These are phyloP conservation scores for Cladosporium sp. DNA, from an alignment of 2,329 filamentous ascomycete species.

Conservation along the genomic window DNA sequence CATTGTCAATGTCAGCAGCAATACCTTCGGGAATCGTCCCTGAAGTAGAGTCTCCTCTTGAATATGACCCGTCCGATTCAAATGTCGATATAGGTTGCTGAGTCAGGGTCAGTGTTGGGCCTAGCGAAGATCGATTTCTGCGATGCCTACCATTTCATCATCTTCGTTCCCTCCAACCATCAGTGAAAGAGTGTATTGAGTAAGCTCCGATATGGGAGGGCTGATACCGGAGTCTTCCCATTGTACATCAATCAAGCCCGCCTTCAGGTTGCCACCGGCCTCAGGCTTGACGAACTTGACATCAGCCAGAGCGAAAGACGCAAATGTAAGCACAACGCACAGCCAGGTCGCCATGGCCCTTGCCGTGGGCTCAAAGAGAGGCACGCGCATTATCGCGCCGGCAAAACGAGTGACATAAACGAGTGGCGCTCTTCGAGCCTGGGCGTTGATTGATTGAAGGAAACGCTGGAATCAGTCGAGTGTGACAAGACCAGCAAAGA, in stretches of 20 bases:
- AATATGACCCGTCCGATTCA: neutral
- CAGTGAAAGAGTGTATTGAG: slow-evolving; percentile 55
- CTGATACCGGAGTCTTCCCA: slow-evolving; percentile 54
- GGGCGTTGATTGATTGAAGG: no score
- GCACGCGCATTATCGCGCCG: neutral
- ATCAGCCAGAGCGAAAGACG: slow-evolving; percentile 46
- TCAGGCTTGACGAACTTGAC: slow-evolving; percentile 52
- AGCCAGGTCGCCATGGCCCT: neutral
- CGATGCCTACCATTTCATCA: slow-evolving; percentile 4
- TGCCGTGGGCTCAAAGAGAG: neutral
- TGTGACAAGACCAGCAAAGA: no score
- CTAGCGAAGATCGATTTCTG: neutral
- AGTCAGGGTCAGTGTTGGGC: neutral
- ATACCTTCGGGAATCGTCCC: slow-evolving; percentile 19
- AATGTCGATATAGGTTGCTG: slow-evolving; percentile 8
- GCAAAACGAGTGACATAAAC: neutral
- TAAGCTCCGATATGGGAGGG: slow-evolving; percentile 48
- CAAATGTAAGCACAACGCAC: slow-evolving; percentile 27
- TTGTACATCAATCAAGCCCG: slow-evolving; percentile 45
- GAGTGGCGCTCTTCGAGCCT: no score
- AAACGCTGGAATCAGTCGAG: no score
- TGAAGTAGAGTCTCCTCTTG: neutral
- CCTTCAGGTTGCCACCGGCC: slow-evolving; percentile 47
- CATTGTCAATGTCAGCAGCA: slow-evolving; percentile 42
- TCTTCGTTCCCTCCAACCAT: slow-evolving; percentile 54